phyloP scores from a whole-genome alignment of 768 basidiomycete genomes.

The Mycena polygramma region DNA sequence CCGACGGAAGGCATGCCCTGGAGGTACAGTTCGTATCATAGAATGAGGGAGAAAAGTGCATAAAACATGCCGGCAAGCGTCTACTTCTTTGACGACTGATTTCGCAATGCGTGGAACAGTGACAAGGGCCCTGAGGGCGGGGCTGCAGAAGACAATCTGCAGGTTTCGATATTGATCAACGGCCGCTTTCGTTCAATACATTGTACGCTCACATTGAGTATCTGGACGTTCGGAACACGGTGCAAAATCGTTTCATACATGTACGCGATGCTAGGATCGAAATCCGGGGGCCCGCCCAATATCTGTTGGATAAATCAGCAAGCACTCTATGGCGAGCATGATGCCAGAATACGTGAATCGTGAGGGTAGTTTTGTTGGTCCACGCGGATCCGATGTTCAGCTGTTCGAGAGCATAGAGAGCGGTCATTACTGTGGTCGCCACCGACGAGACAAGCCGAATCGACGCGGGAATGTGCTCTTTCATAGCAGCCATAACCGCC shows the following conservation, averaged over 20 bases:
- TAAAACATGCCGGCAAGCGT: not conserved
- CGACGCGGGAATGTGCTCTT: not conserved
- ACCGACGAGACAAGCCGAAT: not conserved
- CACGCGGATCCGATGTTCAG: not conserved
- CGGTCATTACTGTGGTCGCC: not conserved
- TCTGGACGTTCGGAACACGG: not conserved
- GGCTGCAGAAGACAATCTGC: not conserved
- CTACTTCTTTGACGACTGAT: not conserved
- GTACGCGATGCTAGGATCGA: not conserved
- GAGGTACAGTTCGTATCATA: not conserved
- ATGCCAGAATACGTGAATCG: conserved; percentile 1
- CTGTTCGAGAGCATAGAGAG: not conserved
- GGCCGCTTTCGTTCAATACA: too few species aligned
- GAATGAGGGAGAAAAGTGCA: not conserved
- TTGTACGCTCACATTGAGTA: not conserved
- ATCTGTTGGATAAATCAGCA: not conserved
- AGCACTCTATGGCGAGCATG: not conserved
- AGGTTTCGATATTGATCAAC: not conserved
- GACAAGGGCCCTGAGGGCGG: not conserved
- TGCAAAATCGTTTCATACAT: conserved; percentile 7
- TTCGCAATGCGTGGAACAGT: not conserved
- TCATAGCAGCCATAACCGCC: not conserved
- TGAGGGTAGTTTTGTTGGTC: conserved; percentile 1
- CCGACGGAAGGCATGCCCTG: not conserved
- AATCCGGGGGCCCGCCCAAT: not conserved